Evolutionary conservation across 306 rosid genomes (phyloP).

Genomic region (Bauhinia variegata): DNA sequence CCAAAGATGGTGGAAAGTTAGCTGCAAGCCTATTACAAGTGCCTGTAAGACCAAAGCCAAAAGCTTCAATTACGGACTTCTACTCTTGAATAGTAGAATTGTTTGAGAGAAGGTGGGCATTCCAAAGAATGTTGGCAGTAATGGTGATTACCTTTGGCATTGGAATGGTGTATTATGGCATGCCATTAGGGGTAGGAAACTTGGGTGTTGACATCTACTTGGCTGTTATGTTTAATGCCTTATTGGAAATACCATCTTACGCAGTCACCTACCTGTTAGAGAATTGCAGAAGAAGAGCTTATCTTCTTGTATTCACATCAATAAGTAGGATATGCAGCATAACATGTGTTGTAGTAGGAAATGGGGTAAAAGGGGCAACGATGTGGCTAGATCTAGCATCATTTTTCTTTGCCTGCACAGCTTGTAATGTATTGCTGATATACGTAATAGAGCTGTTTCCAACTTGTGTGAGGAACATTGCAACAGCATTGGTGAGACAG

Average conservation of each 20-base stretch:
- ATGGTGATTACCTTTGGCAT: constrained; percentile 24
- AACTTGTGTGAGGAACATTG: too few species aligned
- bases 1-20: neutral
- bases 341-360: constrained; percentile 12
- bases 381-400: constrained; percentile 39
- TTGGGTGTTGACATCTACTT: constrained; percentile 46
- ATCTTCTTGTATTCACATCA: constrained; percentile 16
- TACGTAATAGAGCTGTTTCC: too few species aligned
- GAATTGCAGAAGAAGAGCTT: constrained; percentile 11
- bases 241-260: constrained; percentile 45
- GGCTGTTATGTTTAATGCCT: constrained; percentile 42
- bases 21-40: neutral
- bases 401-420: constrained; percentile 36
- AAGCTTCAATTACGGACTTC: neutral
- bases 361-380: neutral
- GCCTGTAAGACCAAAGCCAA: neutral
- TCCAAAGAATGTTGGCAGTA: neutral
- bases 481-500: too few species aligned
- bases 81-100: constrained; percentile 22
- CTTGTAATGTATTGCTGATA: constrained; percentile 12
- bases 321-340: constrained; percentile 38
- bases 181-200: constrained; percentile 48
- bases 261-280: constrained; percentile 29
- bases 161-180: constrained; percentile 53
- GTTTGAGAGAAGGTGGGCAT: constrained; percentile 27